Evolutionary conservation across 1,139 yeast species (phyloP).

Genomic region (Zygoascus sp.): DNA sequence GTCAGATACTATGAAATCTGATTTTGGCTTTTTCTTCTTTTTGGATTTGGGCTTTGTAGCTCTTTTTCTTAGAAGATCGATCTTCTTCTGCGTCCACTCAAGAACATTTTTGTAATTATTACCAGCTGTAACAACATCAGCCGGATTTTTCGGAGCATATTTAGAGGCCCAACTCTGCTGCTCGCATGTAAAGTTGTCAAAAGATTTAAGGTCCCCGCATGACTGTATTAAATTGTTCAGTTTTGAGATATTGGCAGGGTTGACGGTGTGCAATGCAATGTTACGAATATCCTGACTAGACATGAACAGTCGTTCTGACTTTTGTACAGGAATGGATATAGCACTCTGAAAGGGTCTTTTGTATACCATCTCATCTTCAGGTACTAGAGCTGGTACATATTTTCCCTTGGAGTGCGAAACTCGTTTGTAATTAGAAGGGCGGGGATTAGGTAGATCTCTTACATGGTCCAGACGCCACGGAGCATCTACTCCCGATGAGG

Average conservation of each 20-base stretch:
- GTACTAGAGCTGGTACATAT: not conserved
- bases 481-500: not conserved
- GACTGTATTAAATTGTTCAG: constrained; percentile 14
- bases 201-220: constrained; percentile 21
- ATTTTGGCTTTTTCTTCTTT: constrained; percentile 31
- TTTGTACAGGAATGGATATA: constrained; percentile 6
- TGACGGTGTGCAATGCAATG: constrained; percentile 14
- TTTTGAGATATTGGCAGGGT: constrained; percentile 9
- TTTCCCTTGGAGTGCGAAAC: constrained; percentile 11
- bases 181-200: constrained; percentile 29
- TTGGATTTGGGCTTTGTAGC: constrained; percentile 24
- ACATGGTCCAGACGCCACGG: constrained; percentile 7
- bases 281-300: constrained; percentile 14
- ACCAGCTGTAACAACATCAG: constrained; percentile 19
- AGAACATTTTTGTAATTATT: constrained; percentile 17
- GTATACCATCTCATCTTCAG: constrained; percentile 3
- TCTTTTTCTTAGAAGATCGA: constrained; percentile 18
- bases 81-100: constrained; percentile 22
- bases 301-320: constrained; percentile 18
- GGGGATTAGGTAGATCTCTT: not conserved
- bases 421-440: not conserved
- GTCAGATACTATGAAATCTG: constrained; percentile 46
- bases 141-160: constrained; percentile 25
- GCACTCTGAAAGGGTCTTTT: not conserved
- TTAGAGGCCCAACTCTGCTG: constrained; percentile 27